phyloP scores from a whole-genome alignment of 73 alveolate genomes.

The Stentor coeruleus region DNA sequence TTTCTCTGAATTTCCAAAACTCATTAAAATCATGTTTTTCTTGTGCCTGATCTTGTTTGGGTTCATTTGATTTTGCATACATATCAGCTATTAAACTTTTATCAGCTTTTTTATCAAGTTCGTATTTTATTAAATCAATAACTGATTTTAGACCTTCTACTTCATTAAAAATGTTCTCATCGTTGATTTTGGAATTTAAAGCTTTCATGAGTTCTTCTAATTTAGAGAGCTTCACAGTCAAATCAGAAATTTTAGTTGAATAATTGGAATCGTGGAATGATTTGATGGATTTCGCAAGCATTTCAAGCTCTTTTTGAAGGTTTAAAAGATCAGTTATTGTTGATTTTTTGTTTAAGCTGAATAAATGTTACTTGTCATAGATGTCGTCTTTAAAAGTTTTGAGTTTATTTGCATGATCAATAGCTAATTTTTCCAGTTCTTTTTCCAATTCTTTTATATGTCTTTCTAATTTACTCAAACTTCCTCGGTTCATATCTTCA shows the following conservation, averaged over 20 bases:
- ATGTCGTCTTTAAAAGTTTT: neutral
- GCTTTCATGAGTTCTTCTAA: neutral
- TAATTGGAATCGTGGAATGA: neutral
- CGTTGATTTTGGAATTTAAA: neutral
- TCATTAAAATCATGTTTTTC: conserved; percentile 11
- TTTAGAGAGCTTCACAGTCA: neutral
- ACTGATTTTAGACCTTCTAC: neutral
- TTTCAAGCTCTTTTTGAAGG: too few relatives aligned
- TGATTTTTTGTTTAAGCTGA: too few relatives aligned
- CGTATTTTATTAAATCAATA: neutral
- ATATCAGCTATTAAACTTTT: neutral
- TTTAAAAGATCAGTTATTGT: too few relatives aligned
- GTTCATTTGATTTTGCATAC: too few relatives aligned
- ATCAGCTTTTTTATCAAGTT: neutral
- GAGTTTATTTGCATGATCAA: neutral
- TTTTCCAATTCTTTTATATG: neutral
- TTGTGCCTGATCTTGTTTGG: conserved; percentile 16
- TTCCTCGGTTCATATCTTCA: neutral
- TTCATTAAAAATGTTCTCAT: neutral
- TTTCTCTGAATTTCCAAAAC: conserved; percentile 17
- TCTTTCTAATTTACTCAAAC: neutral
- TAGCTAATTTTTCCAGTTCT: neutral
- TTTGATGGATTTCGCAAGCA: too few relatives aligned
- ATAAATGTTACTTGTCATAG: neutral
- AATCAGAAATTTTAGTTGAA: neutral